Base-by-base conservation (phyloP, 805 yeast species). In the Schwanniomyces pseudopolymorphus region DNA sequence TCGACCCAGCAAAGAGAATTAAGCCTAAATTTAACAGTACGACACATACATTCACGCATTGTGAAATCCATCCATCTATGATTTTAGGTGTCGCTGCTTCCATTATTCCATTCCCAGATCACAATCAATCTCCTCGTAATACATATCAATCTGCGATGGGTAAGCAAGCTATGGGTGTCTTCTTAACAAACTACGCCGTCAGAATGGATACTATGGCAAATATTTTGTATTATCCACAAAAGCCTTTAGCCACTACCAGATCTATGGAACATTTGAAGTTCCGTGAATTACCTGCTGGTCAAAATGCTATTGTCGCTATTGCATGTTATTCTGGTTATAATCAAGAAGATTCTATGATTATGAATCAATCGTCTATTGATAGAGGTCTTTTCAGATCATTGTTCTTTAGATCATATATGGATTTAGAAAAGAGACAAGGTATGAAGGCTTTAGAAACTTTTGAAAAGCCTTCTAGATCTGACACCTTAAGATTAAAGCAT, bases 121-220 rank as follows among this genome's bases (percentile, higher is more conserved):
- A 94, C 70, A 94, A 94, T 70, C 99, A 94, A 77, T 91, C 97
- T 50, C 99, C 99, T 50, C 92, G 99, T 84, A 94, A 94, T 66
- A 94, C 99, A 3, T 94, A 94, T 70, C 99, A 94, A 75, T 91
- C 97, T 66, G 99, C 99, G 53, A 94, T 94, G 99, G 99, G 99
- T 83, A 94, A 94, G 71, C 99, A 94, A 74, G 99, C 99, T 47
- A 94, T 94, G 99, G 99, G 99, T 65, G 98, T 94, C 8, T 92
- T 88, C 69, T 78, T 92, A 60, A 94, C 99, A 4, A 94, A 94
- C 64, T 94, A 92, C 68, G 81, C 85, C 48, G 96, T 92, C 44
- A 88, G 99, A 73, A 94, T 94, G 99, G 99, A 94, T 70, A 94
- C 99, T 1, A 94, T 94, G 99, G 97, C 99, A 8, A 94, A 94